These are phyloP conservation scores for Vigna trinervia DNA, from an alignment of 306 rosid species.

Conservation along the genomic window DNA sequence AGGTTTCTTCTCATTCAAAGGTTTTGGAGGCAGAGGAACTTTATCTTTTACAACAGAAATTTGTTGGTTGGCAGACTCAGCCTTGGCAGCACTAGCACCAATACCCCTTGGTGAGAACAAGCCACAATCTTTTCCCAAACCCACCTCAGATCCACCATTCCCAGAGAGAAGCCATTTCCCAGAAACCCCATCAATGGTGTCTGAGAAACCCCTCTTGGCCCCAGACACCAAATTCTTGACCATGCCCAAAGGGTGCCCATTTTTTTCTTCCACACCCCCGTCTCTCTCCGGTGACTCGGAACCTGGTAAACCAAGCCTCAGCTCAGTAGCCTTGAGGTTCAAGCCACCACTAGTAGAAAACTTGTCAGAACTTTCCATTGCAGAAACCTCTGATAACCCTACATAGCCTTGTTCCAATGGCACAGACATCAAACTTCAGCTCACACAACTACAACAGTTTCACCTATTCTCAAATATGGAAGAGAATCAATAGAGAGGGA, in stretches of 20 bases:
- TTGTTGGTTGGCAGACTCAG: slow-evolving; percentile 54
- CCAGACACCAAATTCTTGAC: slow-evolving; percentile 68
- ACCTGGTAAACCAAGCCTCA: slow-evolving; percentile 92
- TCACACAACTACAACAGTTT: slow-evolving; percentile 16
- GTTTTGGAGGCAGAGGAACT: slow-evolving; percentile 60
- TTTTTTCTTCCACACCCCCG: slow-evolving; percentile 42
- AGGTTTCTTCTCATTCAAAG: slow-evolving; percentile 72
- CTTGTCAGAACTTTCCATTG: slow-evolving; percentile 67
- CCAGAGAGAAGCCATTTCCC: slow-evolving; percentile 77
- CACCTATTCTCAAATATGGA: slow-evolving; percentile 37
- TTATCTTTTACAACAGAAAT: slow-evolving; percentile 62
- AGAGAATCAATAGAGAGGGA: neutral
- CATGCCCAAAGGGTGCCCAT: slow-evolving; percentile 41
- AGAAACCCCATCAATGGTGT: slow-evolving; percentile 75
- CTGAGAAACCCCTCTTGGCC: slow-evolving; percentile 90
- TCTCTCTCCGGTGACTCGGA: slow-evolving; percentile 82
- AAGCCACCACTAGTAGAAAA: slow-evolving; percentile 48
- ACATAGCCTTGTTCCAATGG: slow-evolving; percentile 73
- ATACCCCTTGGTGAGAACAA: slow-evolving; percentile 68
- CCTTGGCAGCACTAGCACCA: slow-evolving; percentile 48
- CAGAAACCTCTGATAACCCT: slow-evolving; percentile 64
- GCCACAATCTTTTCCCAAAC: slow-evolving; percentile 56
- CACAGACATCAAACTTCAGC: slow-evolving; percentile 69
- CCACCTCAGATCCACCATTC: slow-evolving; percentile 71
- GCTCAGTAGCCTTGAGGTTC: slow-evolving; percentile 89